phyloP scores from a whole-genome alignment of 2,329 filamentous ascomycete species.

The Penicillium sumatraense region DNA sequence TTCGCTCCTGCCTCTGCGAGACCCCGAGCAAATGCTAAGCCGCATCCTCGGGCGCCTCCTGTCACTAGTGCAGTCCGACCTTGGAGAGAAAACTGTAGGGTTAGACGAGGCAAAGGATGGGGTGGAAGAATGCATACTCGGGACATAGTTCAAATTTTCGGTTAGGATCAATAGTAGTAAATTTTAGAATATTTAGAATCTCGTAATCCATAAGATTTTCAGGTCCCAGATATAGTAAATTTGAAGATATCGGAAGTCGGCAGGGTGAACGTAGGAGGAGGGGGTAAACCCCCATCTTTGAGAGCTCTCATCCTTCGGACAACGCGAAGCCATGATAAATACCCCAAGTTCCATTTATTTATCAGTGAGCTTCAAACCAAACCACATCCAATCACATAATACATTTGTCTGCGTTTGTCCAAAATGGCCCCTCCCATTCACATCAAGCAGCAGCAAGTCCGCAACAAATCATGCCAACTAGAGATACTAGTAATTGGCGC shows the following conservation, averaged over 20 bases:
- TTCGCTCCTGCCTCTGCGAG: slow-evolving; percentile 53
- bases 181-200: neutral
- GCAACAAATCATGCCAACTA: slow-evolving; percentile 52
- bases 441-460: slow-evolving; percentile 41
- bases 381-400: neutral
- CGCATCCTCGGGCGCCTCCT: slow-evolving; percentile 53
- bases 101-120: slow-evolving; percentile 1
- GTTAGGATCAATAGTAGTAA: too few relatives aligned
- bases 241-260: slow-evolving; percentile 11
- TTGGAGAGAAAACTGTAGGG: slow-evolving; percentile 53
- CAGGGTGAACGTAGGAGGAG: neutral
- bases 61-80: slow-evolving; percentile 54
- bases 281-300: slow-evolving; percentile 26
- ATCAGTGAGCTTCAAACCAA: neutral
- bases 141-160: slow-evolving; percentile 23
- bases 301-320: neutral
- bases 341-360: neutral
- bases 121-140: slow-evolving; percentile 17
- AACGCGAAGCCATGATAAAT: slow-evolving; percentile 12
- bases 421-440: slow-evolving; percentile 53
- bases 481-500: slow-evolving; percentile 42
- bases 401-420: neutral
- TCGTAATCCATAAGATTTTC: neutral
- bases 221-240: slow-evolving; percentile 9
- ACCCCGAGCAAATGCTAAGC: slow-evolving; percentile 50